These are phyloP conservation scores for Leersia perrieri DNA, from an alignment of 176 grass and related monocot genomes.

Conservation along the genomic window DNA sequence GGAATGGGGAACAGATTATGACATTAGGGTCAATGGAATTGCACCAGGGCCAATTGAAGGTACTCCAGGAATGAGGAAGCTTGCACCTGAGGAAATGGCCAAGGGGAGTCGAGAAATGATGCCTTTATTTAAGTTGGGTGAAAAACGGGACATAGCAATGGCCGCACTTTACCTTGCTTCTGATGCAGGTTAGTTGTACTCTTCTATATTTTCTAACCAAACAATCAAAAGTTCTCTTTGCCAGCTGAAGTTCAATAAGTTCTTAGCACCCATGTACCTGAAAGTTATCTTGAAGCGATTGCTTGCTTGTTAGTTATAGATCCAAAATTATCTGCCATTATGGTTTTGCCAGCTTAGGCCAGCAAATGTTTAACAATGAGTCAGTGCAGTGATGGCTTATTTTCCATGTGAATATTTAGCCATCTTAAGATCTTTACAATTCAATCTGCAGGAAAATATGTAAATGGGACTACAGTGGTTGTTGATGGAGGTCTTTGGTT, in stretches of 20 bases:
- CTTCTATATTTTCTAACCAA: neutral
- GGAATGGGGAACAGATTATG: slow-evolving; percentile 97
- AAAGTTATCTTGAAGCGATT: neutral
- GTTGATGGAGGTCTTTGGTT: slow-evolving; percentile 95
- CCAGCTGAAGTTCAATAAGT: neutral
- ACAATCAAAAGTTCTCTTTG: neutral
- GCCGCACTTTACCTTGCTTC: slow-evolving; percentile 85
- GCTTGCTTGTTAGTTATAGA: neutral
- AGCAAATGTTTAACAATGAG: neutral
- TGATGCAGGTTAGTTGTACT: slow-evolving; percentile 55
- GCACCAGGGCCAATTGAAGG: slow-evolving; percentile 77
- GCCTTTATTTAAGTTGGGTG: slow-evolving; percentile 74
- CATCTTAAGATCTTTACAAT: slow-evolving; percentile 26
- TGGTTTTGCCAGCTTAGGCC: neutral
- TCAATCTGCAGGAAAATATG: slow-evolving; percentile 75
- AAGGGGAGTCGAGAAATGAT: slow-evolving; percentile 28
- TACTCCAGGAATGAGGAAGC: slow-evolving; percentile 92
- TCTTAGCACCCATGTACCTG: neutral
- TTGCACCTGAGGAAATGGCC: slow-evolving; percentile 85
- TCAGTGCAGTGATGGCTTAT: neutral
- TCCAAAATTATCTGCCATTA: neutral
- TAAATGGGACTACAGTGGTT: slow-evolving; percentile 78
- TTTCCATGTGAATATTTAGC: neutral
- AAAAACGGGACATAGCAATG: slow-evolving; percentile 93
- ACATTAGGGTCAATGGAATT: slow-evolving; percentile 90